These are phyloP conservation scores for Sporodiniella umbellata DNA, from an alignment of 371 early-diverging fungal species.

Conservation along the genomic window DNA sequence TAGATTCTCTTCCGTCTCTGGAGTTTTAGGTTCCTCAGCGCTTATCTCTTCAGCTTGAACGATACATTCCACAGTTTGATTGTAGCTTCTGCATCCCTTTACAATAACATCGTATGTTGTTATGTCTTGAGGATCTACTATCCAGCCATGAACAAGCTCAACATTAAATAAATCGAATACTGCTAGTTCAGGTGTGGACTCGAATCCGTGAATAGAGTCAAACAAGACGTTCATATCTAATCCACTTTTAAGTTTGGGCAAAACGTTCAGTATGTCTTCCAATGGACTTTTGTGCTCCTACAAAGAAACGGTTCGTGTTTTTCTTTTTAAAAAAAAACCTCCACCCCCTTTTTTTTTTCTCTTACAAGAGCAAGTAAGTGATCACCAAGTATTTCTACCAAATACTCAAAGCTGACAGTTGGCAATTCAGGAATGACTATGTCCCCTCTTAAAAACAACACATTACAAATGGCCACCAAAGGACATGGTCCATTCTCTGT, in stretches of 20 bases:
- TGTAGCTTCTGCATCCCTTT: conserved; percentile 62
- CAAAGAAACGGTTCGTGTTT: conserved; percentile 15
- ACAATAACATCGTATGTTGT: conserved; percentile 58
- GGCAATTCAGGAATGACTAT: conserved; percentile 60
- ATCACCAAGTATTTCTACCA: conserved; percentile 75
- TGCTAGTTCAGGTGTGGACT: conserved; percentile 65
- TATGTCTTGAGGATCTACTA: conserved; percentile 65
- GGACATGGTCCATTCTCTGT: conserved; percentile 91
- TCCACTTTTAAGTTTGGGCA: conserved; percentile 54
- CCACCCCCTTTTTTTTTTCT: too few relatives aligned
- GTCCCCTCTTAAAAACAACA: conserved; percentile 73
- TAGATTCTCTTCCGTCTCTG: conserved; percentile 24
- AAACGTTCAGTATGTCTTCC: conserved; percentile 42
- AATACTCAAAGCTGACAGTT: conserved; percentile 62
- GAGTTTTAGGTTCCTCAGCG: conserved; percentile 17
- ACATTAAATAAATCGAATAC: conserved; percentile 82
- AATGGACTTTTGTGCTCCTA: conserved; percentile 15
- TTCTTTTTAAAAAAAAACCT: too few relatives aligned
- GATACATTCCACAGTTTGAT: conserved; percentile 76
- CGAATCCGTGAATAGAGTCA: conserved; percentile 75
- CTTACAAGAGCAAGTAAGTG: conserved; percentile 52
- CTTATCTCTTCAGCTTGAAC: conserved; percentile 62
- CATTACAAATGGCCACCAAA: conserved; percentile 83
- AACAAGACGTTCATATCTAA: conserved; percentile 85
- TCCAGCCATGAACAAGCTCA: conserved; percentile 89